Conservation (phyloP, 441 rosid genomes). For the Daphne laureola region DNA sequence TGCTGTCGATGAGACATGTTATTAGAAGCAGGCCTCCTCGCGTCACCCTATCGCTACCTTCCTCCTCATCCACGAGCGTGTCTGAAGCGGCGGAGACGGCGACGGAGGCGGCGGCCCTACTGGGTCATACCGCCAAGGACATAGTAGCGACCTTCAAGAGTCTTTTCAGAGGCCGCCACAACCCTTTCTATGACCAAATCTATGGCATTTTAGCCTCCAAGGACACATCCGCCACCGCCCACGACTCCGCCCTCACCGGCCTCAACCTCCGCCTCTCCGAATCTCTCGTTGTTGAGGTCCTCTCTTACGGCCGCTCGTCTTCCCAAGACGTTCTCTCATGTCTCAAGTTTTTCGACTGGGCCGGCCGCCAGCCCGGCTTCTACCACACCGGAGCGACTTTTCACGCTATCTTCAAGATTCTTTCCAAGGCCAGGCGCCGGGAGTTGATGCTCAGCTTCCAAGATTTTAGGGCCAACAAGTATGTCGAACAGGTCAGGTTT, state of each 20-base stretch:
- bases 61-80: no score
- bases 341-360: conserved; percentile 92
- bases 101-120: no score
- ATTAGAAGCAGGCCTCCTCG: no score
- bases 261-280: conserved; percentile 48
- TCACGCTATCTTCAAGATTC: conserved; percentile 63
- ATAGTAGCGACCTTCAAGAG: conserved; percentile 34
- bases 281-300: conserved; percentile 48
- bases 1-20: no score
- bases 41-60: no score
- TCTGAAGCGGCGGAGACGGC: no score
- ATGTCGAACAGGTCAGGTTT: conserved; percentile 24
- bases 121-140: conserved; percentile 20
- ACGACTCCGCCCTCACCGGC: conserved; percentile 30
- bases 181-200: conserved; percentile 30
- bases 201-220: conserved; percentile 33
- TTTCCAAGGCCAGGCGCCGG: conserved; percentile 38
- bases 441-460: conserved; percentile 43
- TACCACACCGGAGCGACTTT: conserved; percentile 55
- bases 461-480: conserved; percentile 16
- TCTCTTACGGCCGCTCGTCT: conserved; percentile 28
- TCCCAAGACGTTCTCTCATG: conserved; percentile 49
- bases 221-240: conserved; percentile 12
- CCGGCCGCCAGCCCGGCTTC: conserved; percentile 63
- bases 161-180: conserved; percentile 41